phyloP scores from a whole-genome alignment of 2,329 filamentous ascomycete species.

The Colletotrichum tropicale region DNA sequence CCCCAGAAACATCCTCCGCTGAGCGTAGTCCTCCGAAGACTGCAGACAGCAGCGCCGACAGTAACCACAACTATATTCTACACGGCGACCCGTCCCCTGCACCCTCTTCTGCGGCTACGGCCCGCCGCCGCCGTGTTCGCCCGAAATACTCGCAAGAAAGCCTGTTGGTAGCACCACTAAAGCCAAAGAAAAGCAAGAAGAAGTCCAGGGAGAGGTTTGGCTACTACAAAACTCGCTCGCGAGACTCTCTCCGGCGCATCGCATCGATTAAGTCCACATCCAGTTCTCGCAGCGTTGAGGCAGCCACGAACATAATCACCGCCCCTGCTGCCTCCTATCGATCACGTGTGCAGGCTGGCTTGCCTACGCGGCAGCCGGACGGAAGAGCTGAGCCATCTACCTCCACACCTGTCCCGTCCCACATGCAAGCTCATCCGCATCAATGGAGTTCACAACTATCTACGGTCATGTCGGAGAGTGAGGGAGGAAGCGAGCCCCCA shows the following conservation, averaged over 20 bases:
- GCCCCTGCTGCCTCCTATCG: conserved; percentile 44
- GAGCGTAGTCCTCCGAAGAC: conserved; percentile 36
- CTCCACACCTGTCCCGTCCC: conserved; percentile 9
- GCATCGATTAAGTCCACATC: conserved; percentile 62
- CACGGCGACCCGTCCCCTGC: conserved; percentile 49
- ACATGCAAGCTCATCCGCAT: conserved; percentile 55
- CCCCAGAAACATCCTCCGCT: conserved; percentile 42
- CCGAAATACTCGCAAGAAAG: conserved; percentile 66
- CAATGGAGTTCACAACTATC: conserved; percentile 70
- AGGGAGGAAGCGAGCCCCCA: conserved; percentile 53
- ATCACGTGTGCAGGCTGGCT: conserved; percentile 33
- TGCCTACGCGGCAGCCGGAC: conserved; percentile 29
- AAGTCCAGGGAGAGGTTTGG: conserved; percentile 53
- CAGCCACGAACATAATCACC: conserved; percentile 40
- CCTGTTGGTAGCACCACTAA: conserved; percentile 60
- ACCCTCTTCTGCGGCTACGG: conserved; percentile 40
- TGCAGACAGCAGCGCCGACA: conserved; percentile 44
- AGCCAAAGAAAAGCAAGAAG: conserved; percentile 49
- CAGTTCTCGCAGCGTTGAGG: conserved; percentile 57
- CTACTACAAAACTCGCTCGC: conserved; percentile 54
- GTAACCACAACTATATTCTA: conserved; percentile 58
- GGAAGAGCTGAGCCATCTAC: conserved; percentile 27
- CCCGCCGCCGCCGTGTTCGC: conserved; percentile 34
- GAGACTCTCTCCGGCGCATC: conserved; percentile 53
- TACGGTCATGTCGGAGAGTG: conserved; percentile 67